Conservation (phyloP, 139 green algal species). For the Chloropicon primus region DNA sequence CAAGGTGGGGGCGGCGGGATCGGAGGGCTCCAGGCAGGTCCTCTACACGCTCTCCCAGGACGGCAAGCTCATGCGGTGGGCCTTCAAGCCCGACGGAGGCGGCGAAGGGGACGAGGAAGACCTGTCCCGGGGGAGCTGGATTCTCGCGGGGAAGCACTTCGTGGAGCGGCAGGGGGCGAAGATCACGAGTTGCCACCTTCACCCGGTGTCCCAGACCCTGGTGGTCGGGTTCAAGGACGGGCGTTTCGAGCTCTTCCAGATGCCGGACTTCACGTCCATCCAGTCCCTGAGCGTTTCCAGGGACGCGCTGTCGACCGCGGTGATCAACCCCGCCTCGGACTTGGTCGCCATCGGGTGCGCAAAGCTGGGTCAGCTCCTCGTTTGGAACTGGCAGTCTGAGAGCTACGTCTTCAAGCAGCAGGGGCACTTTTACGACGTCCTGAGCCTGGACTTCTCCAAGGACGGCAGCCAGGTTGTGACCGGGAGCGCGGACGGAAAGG, state of each 20-base stretch:
- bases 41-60: slow-evolving; percentile 62
- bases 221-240: slow-evolving; percentile 64
- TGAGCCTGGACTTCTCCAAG: slow-evolving; percentile 53
- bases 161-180: slow-evolving; percentile 42
- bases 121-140: slow-evolving; percentile 46
- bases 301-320: slow-evolving; percentile 44
- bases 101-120: slow-evolving; percentile 1
- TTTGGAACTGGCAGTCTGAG: slow-evolving; percentile 96
- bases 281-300: slow-evolving; percentile 43
- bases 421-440: slow-evolving; percentile 78
- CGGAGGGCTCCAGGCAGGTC: slow-evolving; percentile 22
- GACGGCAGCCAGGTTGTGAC: slow-evolving; percentile 73
- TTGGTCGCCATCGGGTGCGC: slow-evolving; percentile 74
- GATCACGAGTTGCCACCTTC: slow-evolving; percentile 39
- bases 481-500: slow-evolving; percentile 70
- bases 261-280: slow-evolving; percentile 63
- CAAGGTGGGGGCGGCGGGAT: slow-evolving; percentile 29
- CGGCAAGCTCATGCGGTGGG: slow-evolving; percentile 74
- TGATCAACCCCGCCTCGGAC: slow-evolving; percentile 71
- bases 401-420: slow-evolving; percentile 85
- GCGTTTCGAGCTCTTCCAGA: slow-evolving; percentile 77
- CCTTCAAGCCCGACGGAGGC: slow-evolving; percentile 22
- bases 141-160: slow-evolving; percentile 62
- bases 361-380: slow-evolving; percentile 86
- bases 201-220: slow-evolving; percentile 40